Percentiles rank a stretch among this genome's conserved stretches.
These are phyloP conservation scores for Trichoderma reesei DNA, from an alignment of 495 filamentous ascomycete genomes.

Conservation along the genomic window DNA sequence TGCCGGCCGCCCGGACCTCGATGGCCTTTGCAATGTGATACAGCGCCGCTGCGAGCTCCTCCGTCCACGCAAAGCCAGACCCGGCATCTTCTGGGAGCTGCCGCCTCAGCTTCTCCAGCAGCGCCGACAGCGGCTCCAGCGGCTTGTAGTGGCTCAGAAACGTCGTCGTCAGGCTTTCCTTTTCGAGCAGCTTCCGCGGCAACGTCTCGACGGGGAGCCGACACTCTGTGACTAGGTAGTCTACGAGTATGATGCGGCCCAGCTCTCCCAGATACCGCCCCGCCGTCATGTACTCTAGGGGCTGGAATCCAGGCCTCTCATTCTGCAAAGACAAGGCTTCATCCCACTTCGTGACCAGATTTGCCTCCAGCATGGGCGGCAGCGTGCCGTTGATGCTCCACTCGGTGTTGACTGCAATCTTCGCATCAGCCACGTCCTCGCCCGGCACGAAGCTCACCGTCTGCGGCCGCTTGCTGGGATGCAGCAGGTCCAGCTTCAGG, in stretches of 20 bases:
- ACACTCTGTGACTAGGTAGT: constrained; percentile 47
- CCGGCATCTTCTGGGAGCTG: constrained; percentile 42
- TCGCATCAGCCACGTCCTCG: constrained; percentile 44
- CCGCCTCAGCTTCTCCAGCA: constrained; percentile 40
- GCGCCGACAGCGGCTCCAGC: constrained; percentile 29
- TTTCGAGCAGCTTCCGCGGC: constrained; percentile 49
- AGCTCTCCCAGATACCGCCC: constrained; percentile 79
- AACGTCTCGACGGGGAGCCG: constrained; percentile 32
- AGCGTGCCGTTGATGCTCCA: constrained; percentile 73
- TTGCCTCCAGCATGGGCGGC: constrained; percentile 51
- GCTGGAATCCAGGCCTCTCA: constrained; percentile 70
- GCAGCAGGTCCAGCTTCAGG: constrained; percentile 53
- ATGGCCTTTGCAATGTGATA: constrained; percentile 53
- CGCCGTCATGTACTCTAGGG: constrained; percentile 80
- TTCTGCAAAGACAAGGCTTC: constrained; percentile 50
- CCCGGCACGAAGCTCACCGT: constrained; percentile 46
- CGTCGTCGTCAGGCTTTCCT: constrained; percentile 61
- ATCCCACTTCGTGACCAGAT: constrained; percentile 66
- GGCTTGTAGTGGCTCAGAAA: constrained; percentile 59
- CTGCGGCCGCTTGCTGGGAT: constrained; percentile 47
- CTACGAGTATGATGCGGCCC: constrained; percentile 59
- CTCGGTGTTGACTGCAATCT: constrained; percentile 76
- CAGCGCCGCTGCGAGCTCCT: constrained; percentile 43
- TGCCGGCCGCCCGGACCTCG: constrained; percentile 57
- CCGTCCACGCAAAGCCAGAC: constrained; percentile 48